Percentiles rank a stretch among this genome's conserved stretches.
These are phyloP conservation scores for Neurospora sp. DNA, from an alignment of 2,329 filamentous ascomycete genomes.

Conservation along the genomic window DNA sequence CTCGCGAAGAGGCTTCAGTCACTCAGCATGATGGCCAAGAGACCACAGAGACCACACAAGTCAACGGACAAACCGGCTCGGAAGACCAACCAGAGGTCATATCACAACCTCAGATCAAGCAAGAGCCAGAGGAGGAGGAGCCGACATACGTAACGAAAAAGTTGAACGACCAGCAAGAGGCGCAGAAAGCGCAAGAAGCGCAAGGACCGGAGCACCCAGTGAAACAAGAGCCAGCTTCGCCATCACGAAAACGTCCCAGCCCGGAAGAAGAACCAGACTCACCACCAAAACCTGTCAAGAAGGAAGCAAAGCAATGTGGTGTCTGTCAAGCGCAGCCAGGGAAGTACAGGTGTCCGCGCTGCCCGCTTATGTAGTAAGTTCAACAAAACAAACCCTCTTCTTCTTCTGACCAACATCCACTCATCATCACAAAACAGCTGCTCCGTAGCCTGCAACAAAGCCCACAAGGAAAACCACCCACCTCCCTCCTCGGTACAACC, in stretches of 20 bases:
- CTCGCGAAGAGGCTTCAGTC: background rate
- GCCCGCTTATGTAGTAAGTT: conserved; percentile 48
- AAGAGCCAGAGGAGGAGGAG: background rate
- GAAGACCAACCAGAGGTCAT: background rate
- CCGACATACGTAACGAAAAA: background rate
- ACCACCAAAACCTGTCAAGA: conserved; percentile 12
- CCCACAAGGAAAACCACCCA: conserved; percentile 30
- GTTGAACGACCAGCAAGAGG: background rate
- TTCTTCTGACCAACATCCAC: background rate
- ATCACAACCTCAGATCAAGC: background rate
- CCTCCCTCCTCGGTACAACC: conserved; percentile 20
- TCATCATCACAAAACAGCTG: conserved; percentile 35
- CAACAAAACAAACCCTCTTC: background rate
- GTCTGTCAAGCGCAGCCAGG: conserved; percentile 41
- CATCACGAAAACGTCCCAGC: background rate
- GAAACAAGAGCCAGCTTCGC: background rate
- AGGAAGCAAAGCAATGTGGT: conserved; percentile 35
- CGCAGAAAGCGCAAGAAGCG: background rate
- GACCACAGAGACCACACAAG: background rate
- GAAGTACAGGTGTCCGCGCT: conserved; percentile 57
- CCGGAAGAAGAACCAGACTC: background rate
- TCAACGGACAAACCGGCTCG: background rate
- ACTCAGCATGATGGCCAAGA: background rate
- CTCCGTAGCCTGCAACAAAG: conserved; percentile 43
- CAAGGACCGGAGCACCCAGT: background rate